Evolutionary conservation across 1,284 basidiomycete genomes (phyloP), one percentile per base, ranked within the genome.

Genomic region (Cryptococcus sp.): DNA sequence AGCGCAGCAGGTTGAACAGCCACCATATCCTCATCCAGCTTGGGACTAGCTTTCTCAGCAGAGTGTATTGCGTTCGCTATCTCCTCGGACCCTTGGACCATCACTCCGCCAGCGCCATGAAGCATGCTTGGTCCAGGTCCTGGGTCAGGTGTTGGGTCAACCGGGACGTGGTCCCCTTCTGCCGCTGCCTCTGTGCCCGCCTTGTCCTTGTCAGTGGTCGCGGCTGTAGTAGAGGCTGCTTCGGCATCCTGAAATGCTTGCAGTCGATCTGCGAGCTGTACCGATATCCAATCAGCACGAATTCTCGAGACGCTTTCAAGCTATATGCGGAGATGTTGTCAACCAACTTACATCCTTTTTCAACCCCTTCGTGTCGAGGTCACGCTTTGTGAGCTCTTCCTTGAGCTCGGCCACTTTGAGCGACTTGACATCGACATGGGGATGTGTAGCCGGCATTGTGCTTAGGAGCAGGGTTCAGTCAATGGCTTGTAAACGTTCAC

Each of bases 371-470:
- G 69, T 70, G 3, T 68, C 62, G 3, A 78, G 63, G 1, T 71
- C 74, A 4, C 76, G 57, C 41, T 69, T 71, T 1, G 65, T 51
- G n/a, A 79, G 69, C 63, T 79, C 74, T 15, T 72, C 72, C 58
- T 74, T 73, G 52, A 79, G 70, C 54, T 79, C 76, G 29, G 67
- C 70, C 16, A 77, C 75, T 50, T 75, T 75, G 52, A 77, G 66
- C 3, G 50, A 40, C 43, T 60, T 59, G 38, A 62, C 58, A 34
- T 67, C 55, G 26, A 64, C 55, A 25, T 45, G 17, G 16, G 59
- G 54, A 40, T 34, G 29, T 10, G 55, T 52, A 1, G 37, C 6
- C 20, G 49, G 15, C 49, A 50, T 50, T 25, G 20, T 41, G n/a
- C 19, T 7, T 15, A 37, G 41, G 26, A 34, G n/a, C 19, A 16